Percentiles rank a stretch among this genome's conserved stretches.
phyloP scores from a whole-genome alignment of 257 asterid genomes.

The Primulina tabacum region DNA sequence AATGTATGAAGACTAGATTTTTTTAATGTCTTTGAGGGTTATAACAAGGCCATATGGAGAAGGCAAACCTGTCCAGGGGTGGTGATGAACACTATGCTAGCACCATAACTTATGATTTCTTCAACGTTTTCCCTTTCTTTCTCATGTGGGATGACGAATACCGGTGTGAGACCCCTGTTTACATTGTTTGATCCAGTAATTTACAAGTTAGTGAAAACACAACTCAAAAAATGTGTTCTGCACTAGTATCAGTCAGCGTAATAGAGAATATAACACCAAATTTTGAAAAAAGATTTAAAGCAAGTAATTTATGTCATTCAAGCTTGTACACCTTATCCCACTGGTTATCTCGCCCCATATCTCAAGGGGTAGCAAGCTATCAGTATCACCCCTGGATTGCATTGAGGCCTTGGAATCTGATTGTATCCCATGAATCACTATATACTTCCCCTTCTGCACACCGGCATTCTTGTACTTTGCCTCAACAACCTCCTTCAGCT shows the following conservation, averaged over 20 bases:
- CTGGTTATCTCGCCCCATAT: conserved; percentile 67
- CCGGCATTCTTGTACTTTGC: conserved; percentile 65
- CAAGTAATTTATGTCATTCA: neutral
- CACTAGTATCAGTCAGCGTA: neutral
- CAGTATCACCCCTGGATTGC: conserved; percentile 83
- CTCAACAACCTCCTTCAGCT: conserved; percentile 73
- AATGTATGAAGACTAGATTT: neutral
- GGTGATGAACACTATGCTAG: conserved; percentile 77
- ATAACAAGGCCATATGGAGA: neutral
- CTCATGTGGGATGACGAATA: conserved; percentile 86
- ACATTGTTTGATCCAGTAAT: conserved; percentile 18
- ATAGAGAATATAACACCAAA: neutral
- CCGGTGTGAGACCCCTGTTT: conserved; percentile 64
- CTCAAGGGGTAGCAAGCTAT: conserved; percentile 91
- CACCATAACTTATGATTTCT: conserved; percentile 62
- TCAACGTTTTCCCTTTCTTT: conserved; percentile 71
- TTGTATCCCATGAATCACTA: conserved; percentile 80
- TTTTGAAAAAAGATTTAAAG: neutral
- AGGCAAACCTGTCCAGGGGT: conserved; percentile 81
- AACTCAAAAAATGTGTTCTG: neutral
- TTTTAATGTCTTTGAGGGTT: neutral
- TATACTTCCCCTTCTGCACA: conserved; percentile 62
- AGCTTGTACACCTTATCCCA: conserved; percentile 47
- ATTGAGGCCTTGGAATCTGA: conserved; percentile 90
- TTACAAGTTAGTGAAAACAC: neutral